Conservation (phyloP, 345 rosid genomes). For the Eucalyptus curtisii region DNA sequence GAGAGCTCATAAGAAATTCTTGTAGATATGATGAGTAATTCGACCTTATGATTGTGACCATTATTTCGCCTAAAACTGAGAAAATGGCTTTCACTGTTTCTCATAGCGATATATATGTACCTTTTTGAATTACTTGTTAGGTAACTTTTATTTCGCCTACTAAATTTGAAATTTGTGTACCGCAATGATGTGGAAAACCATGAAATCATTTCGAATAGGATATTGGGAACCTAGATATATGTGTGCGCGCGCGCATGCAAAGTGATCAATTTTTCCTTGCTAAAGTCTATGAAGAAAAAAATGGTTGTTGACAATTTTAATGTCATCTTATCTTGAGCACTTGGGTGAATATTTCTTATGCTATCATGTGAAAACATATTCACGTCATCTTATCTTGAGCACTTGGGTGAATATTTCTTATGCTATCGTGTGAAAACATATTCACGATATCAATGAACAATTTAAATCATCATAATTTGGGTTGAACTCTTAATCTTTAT, state of each 20-base stretch:
- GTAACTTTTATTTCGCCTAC: background rate
- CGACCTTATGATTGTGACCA: background rate
- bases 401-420: background rate
- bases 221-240: background rate
- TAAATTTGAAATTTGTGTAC: background rate
- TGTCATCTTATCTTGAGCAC: background rate
- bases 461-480: background rate
- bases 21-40: background rate
- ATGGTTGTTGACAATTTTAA: background rate
- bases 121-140: background rate
- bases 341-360: background rate
- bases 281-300: background rate
- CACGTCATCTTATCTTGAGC: background rate
- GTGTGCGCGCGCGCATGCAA: background rate
- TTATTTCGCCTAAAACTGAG: background rate
- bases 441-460: background rate
- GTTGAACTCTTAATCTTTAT: background rate
- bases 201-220: background rate
- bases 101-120: background rate
- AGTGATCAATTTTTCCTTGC: background rate
- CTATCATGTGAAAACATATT: background rate
- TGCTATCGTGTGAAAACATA: background rate
- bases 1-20: background rate
- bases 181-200: background rate
- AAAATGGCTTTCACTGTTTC: background rate